Evolutionary conservation across 495 filamentous ascomycete species (phyloP).

Genomic region (Aspergillus sclerotioniger): DNA sequence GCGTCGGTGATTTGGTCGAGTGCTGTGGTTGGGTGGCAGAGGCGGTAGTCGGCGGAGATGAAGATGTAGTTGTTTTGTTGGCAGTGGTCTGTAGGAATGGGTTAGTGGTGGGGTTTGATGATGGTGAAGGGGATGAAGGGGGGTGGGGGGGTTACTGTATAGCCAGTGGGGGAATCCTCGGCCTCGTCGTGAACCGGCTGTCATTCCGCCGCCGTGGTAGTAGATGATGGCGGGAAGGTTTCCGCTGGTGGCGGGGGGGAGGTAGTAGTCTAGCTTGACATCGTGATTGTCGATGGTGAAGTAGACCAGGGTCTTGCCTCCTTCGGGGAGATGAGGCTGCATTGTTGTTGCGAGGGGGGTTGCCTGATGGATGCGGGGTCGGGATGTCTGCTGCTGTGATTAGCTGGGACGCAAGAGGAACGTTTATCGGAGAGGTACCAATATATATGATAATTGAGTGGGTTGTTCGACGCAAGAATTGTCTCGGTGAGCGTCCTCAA

Average conservation of each 20-base stretch:
- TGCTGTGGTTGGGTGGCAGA: slow-evolving; percentile 25
- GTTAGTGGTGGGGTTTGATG: neutral
- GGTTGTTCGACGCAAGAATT: neutral
- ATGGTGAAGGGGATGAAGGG: neutral
- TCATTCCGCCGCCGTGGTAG: slow-evolving; percentile 40
- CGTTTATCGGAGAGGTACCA: neutral
- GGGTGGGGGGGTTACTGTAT: slow-evolving; percentile 11
- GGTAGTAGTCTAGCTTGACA: slow-evolving; percentile 32
- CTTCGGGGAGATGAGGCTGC: neutral
- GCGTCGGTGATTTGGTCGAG: slow-evolving; percentile 30
- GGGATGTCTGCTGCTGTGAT: neutral
- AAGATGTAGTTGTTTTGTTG: slow-evolving; percentile 26
- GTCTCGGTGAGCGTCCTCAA: neutral
- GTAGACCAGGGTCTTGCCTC: slow-evolving; percentile 24
- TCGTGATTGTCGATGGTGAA: slow-evolving; percentile 30
- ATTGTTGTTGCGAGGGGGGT: neutral
- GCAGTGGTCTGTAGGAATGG: slow-evolving; percentile 17
- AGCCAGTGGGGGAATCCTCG: slow-evolving; percentile 18
- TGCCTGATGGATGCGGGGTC: too few relatives aligned
- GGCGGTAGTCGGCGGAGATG: slow-evolving; percentile 32
- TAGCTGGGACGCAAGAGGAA: neutral
- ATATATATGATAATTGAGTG: neutral
- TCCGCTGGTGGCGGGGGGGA: slow-evolving; percentile 15
- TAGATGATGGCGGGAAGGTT: slow-evolving; percentile 32
- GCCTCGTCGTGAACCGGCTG: slow-evolving; percentile 30